Evolutionary conservation across 768 basidiomycete genomes (phyloP).

Genomic region (Leccinum ochraceum): DNA sequence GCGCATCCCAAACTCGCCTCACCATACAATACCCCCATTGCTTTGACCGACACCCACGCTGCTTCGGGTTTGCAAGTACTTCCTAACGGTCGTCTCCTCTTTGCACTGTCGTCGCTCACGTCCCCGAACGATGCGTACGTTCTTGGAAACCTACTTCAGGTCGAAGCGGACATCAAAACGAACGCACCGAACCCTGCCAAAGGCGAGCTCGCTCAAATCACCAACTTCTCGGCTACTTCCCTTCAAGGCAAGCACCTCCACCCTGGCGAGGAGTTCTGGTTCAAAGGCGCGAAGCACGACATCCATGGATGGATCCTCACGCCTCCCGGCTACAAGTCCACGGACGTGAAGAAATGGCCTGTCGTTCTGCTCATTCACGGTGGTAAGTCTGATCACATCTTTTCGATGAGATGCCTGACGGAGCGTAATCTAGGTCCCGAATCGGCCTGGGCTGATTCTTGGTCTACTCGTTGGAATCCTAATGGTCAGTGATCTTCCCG

Average conservation of each 20-base stretch:
- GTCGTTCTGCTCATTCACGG: slow-evolving; percentile 81
- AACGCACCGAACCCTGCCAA: slow-evolving; percentile 28
- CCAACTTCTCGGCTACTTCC: slow-evolving; percentile 58
- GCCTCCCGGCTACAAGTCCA: slow-evolving; percentile 72
- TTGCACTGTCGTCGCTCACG: slow-evolving; percentile 72
- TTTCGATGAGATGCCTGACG: not conserved
- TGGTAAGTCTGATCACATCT: slow-evolving; percentile 36
- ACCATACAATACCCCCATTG: slow-evolving; percentile 53
- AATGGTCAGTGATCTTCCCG: slow-evolving; percentile 48
- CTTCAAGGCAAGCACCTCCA: slow-evolving; percentile 60
- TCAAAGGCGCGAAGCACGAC: slow-evolving; percentile 74
- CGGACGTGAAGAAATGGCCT: slow-evolving; percentile 75
- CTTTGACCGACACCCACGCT: slow-evolving; percentile 58
- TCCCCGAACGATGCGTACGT: slow-evolving; percentile 81
- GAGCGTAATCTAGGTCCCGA: slow-evolving; percentile 55
- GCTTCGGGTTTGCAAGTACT: slow-evolving; percentile 66
- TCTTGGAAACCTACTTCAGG: slow-evolving; percentile 46
- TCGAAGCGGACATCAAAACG: slow-evolving; percentile 43
- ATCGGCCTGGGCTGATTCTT: slow-evolving; percentile 86
- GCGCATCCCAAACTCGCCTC: slow-evolving; percentile 43
- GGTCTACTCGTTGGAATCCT: slow-evolving; percentile 93
- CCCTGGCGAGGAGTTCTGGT: slow-evolving; percentile 83
- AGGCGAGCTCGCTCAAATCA: slow-evolving; percentile 54
- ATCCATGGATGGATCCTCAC: slow-evolving; percentile 88
- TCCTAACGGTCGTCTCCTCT: slow-evolving; percentile 59